A percentile compares a stretch with the other conserved stretches of the same genome.
Conservation (phyloP, 139 green algal species). For the Auxenochlorella protothecoides region DNA sequence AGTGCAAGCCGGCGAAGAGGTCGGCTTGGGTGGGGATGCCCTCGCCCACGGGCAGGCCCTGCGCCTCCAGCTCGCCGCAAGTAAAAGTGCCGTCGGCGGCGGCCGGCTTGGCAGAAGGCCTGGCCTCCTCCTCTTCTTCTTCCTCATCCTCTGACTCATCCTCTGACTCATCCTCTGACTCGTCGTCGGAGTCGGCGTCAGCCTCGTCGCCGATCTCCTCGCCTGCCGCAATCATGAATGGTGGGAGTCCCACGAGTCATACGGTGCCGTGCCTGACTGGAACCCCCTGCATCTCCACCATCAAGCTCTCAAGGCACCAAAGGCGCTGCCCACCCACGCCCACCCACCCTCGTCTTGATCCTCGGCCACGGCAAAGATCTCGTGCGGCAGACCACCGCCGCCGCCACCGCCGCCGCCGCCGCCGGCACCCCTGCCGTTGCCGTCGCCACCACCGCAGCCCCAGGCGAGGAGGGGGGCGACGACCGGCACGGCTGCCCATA, state of each 20-base stretch:
- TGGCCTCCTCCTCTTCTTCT: slow-evolving; percentile 7
- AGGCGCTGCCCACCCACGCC: background rate
- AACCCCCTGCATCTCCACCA: no score
- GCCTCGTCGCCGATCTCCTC: slow-evolving; percentile 28
- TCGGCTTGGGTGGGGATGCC: slow-evolving; percentile 53
- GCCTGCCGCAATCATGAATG: background rate
- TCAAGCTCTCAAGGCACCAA: no score
- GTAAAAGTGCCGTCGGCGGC: no score
- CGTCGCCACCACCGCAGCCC: slow-evolving; percentile 14
- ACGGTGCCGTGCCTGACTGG: no score
- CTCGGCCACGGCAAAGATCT: slow-evolving; percentile 19
- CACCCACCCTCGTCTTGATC: slow-evolving; percentile 14
- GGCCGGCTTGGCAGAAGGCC: no score
- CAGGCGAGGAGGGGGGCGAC: background rate
- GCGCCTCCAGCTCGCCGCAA: slow-evolving; percentile 26
- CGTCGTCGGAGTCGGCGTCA: slow-evolving; percentile 3
- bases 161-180: slow-evolving; percentile 14
- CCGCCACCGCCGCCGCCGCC: slow-evolving; percentile 32
- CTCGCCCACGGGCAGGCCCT: slow-evolving; percentile 38
- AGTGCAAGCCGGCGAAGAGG: slow-evolving; percentile 47
- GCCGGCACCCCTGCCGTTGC: slow-evolving; percentile 17
- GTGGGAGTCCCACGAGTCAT: no score
- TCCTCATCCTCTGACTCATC: slow-evolving; percentile 16
- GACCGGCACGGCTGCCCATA: no score
- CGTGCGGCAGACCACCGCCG: slow-evolving; percentile 13